Conservation (phyloP, 192 early-diverging fungal genomes). For the Backusella westeae region DNA sequence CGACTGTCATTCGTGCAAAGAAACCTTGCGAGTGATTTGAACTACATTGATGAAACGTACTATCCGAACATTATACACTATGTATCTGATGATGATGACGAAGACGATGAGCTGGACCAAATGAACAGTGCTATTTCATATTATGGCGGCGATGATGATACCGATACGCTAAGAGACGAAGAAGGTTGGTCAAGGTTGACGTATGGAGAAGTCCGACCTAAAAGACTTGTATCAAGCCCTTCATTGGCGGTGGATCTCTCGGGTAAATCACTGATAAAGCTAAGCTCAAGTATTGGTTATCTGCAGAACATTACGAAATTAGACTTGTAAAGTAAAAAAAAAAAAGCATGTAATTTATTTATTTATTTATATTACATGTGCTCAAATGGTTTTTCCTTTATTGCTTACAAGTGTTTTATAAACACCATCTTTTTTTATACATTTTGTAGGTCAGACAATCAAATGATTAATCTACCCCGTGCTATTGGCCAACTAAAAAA, state of each 20-base stretch:
- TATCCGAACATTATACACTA: constrained; percentile 16
- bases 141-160: constrained; percentile 19
- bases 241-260: constrained; percentile 53
- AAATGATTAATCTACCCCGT: constrained; percentile 60
- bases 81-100: constrained; percentile 8
- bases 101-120: constrained; percentile 10
- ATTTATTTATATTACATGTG: constrained; percentile 2
- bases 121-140: not conserved
- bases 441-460: constrained; percentile 69
- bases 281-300: constrained; percentile 72
- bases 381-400: not conserved
- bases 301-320: constrained; percentile 58
- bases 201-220: constrained; percentile 13
- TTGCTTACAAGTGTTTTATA: not conserved
- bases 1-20: constrained; percentile 19
- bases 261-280: constrained; percentile 49
- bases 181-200: constrained; percentile 23
- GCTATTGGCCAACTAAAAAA: constrained; percentile 75
- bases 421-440: not conserved
- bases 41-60: constrained; percentile 36
- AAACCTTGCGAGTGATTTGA: constrained; percentile 25
- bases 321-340: constrained; percentile 58
- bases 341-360: not conserved
- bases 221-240: constrained; percentile 1
- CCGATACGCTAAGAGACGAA: not conserved